phyloP scores from a whole-genome alignment of 2,329 filamentous ascomycete genomes.

The Colletotrichum sp. region DNA sequence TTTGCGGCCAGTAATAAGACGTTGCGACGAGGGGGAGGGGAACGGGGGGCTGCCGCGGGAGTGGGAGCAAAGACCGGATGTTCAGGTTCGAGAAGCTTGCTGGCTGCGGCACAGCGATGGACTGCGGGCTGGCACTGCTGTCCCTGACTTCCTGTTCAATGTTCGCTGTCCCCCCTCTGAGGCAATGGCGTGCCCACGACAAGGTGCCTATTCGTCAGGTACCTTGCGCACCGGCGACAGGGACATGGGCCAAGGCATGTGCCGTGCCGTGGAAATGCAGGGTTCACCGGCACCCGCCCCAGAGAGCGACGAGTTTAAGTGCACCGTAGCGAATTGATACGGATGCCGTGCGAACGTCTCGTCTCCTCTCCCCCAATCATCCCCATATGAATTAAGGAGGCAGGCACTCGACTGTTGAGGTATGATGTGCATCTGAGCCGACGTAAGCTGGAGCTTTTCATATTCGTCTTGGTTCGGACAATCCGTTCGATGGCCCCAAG shows the following conservation, averaged over 20 bases:
- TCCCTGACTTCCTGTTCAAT: not conserved
- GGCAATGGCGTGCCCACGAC: not conserved
- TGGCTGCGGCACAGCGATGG: not conserved
- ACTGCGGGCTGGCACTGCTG: not conserved
- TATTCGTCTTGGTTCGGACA: not conserved
- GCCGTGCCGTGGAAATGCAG: conserved; percentile 4
- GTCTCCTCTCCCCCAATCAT: not conserved
- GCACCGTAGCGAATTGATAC: not conserved
- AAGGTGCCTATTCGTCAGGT: not conserved
- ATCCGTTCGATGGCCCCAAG: not conserved
- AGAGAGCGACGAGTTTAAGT: not conserved
- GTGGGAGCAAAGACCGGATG: conserved; percentile 8
- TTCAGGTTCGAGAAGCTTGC: conserved; percentile 14
- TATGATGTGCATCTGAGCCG: not conserved
- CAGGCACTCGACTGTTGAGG: not conserved
- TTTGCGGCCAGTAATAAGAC: not conserved
- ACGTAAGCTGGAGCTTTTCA: not conserved
- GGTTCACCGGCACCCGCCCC: not conserved
- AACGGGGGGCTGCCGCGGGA: not conserved
- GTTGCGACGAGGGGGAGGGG: not conserved
- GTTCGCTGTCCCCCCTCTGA: not conserved
- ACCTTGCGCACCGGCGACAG: not conserved
- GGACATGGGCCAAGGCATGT: conserved; percentile 5
- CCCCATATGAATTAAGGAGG: not conserved
- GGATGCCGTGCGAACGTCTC: not conserved